Base-by-base conservation (phyloP, 352 stramenopile species). In the Aphanomyces euteiches region DNA sequence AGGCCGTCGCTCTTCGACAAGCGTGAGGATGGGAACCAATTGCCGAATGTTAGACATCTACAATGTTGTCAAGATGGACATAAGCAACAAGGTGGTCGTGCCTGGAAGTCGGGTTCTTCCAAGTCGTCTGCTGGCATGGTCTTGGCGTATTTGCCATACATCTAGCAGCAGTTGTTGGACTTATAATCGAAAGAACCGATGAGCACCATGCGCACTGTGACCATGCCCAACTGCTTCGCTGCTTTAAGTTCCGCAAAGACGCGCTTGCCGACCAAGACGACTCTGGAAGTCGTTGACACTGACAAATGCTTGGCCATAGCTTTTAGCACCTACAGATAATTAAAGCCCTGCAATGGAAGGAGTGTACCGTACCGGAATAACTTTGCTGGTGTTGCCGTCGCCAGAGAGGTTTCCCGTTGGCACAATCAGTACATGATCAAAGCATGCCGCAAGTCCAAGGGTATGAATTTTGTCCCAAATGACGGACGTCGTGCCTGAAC, bases 211-310 rank as follows among this genome's bases (percentile, higher is more conserved):
- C 84, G 83, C 41, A 89, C 80, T 7, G 87, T 95, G 21, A 92
- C 77, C 68, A 95, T 80, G 1, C 85, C 87, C 4, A 89, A 77
- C 67, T 84, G 81, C 65, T 95, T 95, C 2, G 85, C 87, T 3
- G 84, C 87, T 48, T 93, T 95, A 74, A 95, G 90, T 72, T 95
- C 87, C 60, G 90, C 92, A 66, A 95, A 95, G 10, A 88, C 83
- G 66, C 92, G 92, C 56, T 85, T 82, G 2, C 87, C 87, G 40
- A 95, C 84, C 39, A 95, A 92, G 34, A 90, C 78, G 38, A 95
- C 78, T n/a, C 81, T 83, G 15, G 87, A 95, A 47, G 84, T 70
- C 63, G 85, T 78, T 28, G 28, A 28, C 21, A 93, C 70, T 57
- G 90, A 81, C 15, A 95, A 57, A 17, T 70, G 36, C 34, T 70